Percentiles rank a stretch among this genome's conserved stretches.
Evolutionary conservation across 2,329 filamentous ascomycete species (phyloP).

Genomic region (Aspergillus proliferans): DNA sequence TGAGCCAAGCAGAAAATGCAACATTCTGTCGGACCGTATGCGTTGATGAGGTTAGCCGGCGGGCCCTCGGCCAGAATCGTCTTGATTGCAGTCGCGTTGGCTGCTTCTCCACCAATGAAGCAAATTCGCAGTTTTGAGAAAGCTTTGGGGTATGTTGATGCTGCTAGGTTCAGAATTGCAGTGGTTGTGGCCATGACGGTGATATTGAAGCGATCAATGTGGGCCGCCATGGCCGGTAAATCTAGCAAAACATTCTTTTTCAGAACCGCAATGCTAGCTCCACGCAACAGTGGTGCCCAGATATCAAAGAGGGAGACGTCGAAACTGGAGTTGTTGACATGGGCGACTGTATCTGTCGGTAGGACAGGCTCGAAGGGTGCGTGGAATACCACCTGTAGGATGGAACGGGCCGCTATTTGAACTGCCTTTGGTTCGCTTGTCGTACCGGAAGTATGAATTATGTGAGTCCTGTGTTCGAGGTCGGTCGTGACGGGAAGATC

Average conservation of each 20-base stretch:
- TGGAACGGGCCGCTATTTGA: slow-evolving; percentile 13
- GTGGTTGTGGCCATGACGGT: slow-evolving; percentile 13
- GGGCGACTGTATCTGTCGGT: slow-evolving; percentile 10
- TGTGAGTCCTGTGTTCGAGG: slow-evolving; percentile 10
- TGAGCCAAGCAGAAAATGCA: slow-evolving; percentile 13
- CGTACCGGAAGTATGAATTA: slow-evolving; percentile 18
- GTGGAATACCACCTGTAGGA: slow-evolving; percentile 15
- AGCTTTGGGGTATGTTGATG: slow-evolving; percentile 8
- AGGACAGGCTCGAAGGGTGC: slow-evolving; percentile 12
- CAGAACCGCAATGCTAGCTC: slow-evolving; percentile 12
- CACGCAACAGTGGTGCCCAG: slow-evolving; percentile 14
- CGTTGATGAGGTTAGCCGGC: slow-evolving; percentile 14
- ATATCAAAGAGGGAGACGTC: slow-evolving; percentile 21
- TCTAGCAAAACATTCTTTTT: slow-evolving; percentile 9
- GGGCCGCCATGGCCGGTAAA: slow-evolving; percentile 3
- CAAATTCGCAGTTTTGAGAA: slow-evolving; percentile 8
- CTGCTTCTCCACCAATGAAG: slow-evolving; percentile 14
- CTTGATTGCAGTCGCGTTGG: slow-evolving; percentile 11
- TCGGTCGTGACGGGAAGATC: slow-evolving; percentile 2
- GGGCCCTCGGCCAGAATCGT: slow-evolving; percentile 11
- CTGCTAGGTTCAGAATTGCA: slow-evolving; percentile 11
- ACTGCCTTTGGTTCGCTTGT: slow-evolving; percentile 19
- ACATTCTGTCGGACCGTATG: slow-evolving; percentile 20
- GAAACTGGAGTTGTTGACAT: slow-evolving; percentile 19
- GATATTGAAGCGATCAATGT: slow-evolving; percentile 4